Evolutionary conservation across 1,139 yeast genomes (phyloP), one percentile per base, ranked within the genome.

Genomic region (Scheffersomyces titani): DNA sequence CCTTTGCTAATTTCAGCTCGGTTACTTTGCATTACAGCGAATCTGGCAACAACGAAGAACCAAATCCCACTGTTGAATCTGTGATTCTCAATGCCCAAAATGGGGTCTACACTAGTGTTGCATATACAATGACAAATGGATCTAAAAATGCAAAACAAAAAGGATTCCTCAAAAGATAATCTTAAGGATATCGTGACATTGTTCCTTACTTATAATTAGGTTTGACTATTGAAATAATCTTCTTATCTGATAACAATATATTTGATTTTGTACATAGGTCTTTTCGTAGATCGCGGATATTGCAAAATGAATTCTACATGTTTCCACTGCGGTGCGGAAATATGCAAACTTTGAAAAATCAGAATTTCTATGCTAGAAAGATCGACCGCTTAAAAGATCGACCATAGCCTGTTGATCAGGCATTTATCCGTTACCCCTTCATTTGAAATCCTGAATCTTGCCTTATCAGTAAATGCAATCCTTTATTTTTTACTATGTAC

Each of bases 1-100:
- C 98, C 18, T 94, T 94, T 73, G 89, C 86, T 55, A 87, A 87
- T 65, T 94, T 94, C 75, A 91, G 89, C 66, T 92, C 98, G 0
- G 92, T 94, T 65, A 91, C 97, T 3, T 78, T 94, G 66, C 92
- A 92, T 66, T 94, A 92, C 69, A 89, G 83, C 56, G 89, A 85
- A 52, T 21, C 51, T 20, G 57, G 58, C 3, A 51, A 45, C 21
- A 55, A 47, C 13, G 59, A 52, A 7, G 78, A 74, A 49, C 76
- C 69, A 46, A 65, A 64, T 44, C 66, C 65, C 19, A 71, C 70
- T 36, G 80, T 76, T 49, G 74, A 77, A 54, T 73, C 83, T 0
- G 75, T 82, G 66, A 67, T 76, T 2, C 83, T 80, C 62, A 64
- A 63, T 51, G 53, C 60, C 5, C 87, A 85, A 45, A 81, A 78